Evolutionary conservation across 176 grass and related monocot species (phyloP).

Genomic region (Triticum timopheevii): DNA sequence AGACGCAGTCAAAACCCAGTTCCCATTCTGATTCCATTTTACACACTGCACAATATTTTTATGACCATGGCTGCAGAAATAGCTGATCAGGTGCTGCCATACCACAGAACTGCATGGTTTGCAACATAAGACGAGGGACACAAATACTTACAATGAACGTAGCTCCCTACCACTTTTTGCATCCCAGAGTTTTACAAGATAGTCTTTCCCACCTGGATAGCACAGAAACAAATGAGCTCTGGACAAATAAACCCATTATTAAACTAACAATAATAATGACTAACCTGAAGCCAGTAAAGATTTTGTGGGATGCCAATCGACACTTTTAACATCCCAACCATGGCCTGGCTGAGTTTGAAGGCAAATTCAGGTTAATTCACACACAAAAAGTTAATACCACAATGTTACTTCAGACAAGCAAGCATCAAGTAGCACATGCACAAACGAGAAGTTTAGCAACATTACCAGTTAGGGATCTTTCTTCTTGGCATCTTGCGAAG

Average conservation of each 20-base stretch:
- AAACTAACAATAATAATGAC: constrained; percentile 28
- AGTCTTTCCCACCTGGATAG: constrained; percentile 86
- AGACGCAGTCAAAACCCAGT: constrained; percentile 96
- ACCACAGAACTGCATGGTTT: constrained; percentile 24
- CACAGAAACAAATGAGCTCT: constrained; percentile 32
- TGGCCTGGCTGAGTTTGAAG: constrained; percentile 97
- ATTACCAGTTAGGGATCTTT: constrained; percentile 99
- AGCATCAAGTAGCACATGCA: constrained; percentile 16
- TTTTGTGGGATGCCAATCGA: constrained; percentile 98
- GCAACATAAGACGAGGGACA: constrained; percentile 27
- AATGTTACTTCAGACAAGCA: constrained; percentile 11
- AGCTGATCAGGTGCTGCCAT: constrained; percentile 19
- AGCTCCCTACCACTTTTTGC: constrained; percentile 84
- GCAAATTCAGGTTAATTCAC: constrained; percentile 62
- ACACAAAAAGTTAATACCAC: constrained; percentile 29
- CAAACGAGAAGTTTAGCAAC: constrained; percentile 47
- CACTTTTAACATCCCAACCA: constrained; percentile 99
- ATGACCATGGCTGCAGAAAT: constrained; percentile 86
- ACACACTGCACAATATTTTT: constrained; percentile 99
- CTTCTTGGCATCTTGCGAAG: constrained; percentile 99
- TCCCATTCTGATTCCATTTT: constrained; percentile 99
- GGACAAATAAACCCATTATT: constrained; percentile 23
- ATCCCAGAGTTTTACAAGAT: constrained; percentile 99
- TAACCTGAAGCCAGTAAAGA: constrained; percentile 97
- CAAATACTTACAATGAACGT: constrained; percentile 74